phyloP scores from a whole-genome alignment of 495 filamentous ascomycete genomes.

The Aspergillus kassunensis region DNA sequence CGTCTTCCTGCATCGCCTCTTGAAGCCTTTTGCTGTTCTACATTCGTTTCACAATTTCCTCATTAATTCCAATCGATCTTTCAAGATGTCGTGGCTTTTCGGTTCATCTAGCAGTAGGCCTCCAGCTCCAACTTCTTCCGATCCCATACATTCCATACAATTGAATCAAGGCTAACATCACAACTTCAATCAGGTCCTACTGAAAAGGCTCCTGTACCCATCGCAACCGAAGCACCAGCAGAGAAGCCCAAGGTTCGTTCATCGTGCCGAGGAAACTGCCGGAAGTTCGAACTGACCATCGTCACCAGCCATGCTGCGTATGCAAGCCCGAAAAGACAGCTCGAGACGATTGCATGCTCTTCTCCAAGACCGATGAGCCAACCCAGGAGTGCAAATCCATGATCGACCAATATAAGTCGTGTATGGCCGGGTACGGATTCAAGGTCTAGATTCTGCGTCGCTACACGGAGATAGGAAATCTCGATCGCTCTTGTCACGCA shows the following conservation, averaged over 20 bases:
- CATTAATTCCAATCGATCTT: too few relatives aligned
- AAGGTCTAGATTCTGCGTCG: constrained; percentile 50
- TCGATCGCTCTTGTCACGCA: not conserved
- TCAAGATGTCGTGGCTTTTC: constrained; percentile 42
- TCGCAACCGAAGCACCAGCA: constrained; percentile 25
- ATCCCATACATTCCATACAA: not conserved
- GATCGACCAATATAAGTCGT: constrained; percentile 81
- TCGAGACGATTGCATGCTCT: constrained; percentile 98
- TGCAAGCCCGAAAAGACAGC: constrained; percentile 91
- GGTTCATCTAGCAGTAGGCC: constrained; percentile 38
- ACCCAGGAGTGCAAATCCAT: constrained; percentile 71
- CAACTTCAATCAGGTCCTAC: constrained; percentile 15
- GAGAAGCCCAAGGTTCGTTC: constrained; percentile 53
- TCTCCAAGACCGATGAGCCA: constrained; percentile 74
- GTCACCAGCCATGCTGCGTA: constrained; percentile 82
- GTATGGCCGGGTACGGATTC: constrained; percentile 94
- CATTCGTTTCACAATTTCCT: too few relatives aligned
- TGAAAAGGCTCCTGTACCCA: constrained; percentile 26
- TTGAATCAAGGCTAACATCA: not conserved
- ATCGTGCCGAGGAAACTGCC: not conserved
- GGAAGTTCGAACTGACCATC: not conserved
- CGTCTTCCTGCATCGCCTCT: too few relatives aligned
- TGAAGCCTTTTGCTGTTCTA: too few relatives aligned
- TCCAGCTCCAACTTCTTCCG: not conserved
- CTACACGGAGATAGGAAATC: not conserved